phyloP scores from a whole-genome alignment of 306 rosid genomes.

The Datisca glomerata region DNA sequence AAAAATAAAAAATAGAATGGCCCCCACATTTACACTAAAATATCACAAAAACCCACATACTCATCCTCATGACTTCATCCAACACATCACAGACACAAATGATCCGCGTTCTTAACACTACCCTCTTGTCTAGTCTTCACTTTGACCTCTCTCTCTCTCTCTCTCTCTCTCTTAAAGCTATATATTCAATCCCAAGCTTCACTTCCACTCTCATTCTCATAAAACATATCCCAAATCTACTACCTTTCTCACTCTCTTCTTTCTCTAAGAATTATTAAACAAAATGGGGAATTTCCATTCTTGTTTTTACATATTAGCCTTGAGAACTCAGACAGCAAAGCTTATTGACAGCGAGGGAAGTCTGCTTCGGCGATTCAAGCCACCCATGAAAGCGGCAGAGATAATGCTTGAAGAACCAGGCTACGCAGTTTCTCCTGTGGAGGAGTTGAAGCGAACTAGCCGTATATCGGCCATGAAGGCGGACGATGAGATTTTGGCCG shows the following conservation, averaged over 20 bases:
- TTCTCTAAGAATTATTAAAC: neutral
- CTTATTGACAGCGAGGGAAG: slow-evolving; percentile 32
- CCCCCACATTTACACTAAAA: too few species aligned
- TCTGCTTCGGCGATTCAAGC: slow-evolving; percentile 16
- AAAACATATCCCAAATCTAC: neutral
- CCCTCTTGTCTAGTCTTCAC: neutral
- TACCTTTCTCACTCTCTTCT: neutral
- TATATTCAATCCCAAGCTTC: neutral
- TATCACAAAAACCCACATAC: too few species aligned
- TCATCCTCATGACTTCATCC: too few species aligned
- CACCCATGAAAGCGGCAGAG: slow-evolving; percentile 41
- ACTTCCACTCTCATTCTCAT: neutral
- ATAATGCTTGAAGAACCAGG: slow-evolving; percentile 63
- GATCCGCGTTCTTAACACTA: slow-evolving; percentile 31
- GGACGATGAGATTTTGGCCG: slow-evolving; percentile 37
- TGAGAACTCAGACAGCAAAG: slow-evolving; percentile 13
- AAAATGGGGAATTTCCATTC: slow-evolving; percentile 19
- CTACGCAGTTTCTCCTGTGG: slow-evolving; percentile 31
- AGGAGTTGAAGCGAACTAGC: slow-evolving; percentile 23
- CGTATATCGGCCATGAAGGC: slow-evolving; percentile 35
- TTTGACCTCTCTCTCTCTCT: neutral
- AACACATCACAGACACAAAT: slow-evolving; percentile 3
- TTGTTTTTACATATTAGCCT: slow-evolving; percentile 5
- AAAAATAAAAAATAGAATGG: too few species aligned
- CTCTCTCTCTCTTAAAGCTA: neutral